These are phyloP conservation scores for Dissophora ornata DNA, from an alignment of 192 early-diverging fungal genomes.

Conservation along the genomic window DNA sequence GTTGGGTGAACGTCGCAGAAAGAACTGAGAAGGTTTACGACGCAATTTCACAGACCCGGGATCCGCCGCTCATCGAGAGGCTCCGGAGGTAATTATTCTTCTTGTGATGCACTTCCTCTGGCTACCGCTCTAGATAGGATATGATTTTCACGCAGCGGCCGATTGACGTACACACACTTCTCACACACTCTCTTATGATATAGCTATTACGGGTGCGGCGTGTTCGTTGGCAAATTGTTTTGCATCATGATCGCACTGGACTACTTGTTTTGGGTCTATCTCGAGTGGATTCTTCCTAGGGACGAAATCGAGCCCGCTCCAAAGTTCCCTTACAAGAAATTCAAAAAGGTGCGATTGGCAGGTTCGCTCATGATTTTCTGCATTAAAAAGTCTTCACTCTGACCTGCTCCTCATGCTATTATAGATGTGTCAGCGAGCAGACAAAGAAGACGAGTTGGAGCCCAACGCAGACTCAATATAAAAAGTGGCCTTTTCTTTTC, in stretches of 20 bases:
- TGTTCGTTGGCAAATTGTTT: slow-evolving; percentile 91
- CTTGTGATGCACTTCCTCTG: neutral
- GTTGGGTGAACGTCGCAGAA: slow-evolving; percentile 95
- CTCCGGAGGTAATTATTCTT: slow-evolving; percentile 57
- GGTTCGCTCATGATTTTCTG: neutral
- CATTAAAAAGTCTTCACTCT: neutral
- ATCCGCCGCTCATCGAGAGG: slow-evolving; percentile 81
- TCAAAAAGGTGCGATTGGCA: slow-evolving; percentile 58
- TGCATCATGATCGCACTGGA: slow-evolving; percentile 91
- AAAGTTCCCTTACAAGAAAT: slow-evolving; percentile 72
- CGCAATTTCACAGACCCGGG: slow-evolving; percentile 72
- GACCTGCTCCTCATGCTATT: too few relatives aligned
- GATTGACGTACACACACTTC: neutral
- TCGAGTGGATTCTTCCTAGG: slow-evolving; percentile 85
- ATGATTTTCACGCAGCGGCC: too few relatives aligned
- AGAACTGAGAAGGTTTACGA: slow-evolving; percentile 92
- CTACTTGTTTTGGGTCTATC: slow-evolving; percentile 81
- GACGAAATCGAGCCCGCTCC: slow-evolving; percentile 78
- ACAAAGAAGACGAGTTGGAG: slow-evolving; percentile 49
- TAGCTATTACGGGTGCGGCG: slow-evolving; percentile 88
- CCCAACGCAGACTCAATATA: slow-evolving; percentile 24
- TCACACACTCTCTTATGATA: neutral
- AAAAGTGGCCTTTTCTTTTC: neutral
- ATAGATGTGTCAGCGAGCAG: slow-evolving; percentile 54
- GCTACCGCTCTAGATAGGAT: neutral